Base-by-base conservation (phyloP, 345 rosid species). In the Mercurialis annua region DNA sequence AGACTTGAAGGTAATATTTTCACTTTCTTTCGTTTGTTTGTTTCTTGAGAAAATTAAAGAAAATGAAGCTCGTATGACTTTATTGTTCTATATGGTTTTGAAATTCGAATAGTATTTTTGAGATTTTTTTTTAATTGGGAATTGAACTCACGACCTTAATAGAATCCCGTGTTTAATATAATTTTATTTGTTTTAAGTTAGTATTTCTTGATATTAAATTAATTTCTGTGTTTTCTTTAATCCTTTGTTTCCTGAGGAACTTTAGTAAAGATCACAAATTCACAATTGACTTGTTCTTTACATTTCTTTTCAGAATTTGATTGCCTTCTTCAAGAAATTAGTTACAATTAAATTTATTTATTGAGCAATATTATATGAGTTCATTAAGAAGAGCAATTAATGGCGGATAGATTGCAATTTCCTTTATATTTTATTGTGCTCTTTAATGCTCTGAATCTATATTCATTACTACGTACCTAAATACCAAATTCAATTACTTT, bases 1-100 rank as follows among this genome's bases (percentile, higher is more conserved):
- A 31, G 98, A 94, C 44, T 80, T 94, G 73, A 86, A 85, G 93
- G 99, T 94, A 62, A 7, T 34, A n/a, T 38, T 34, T 55, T 29
- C n/a, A 15, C 29, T 44, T 46, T 29, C 4, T 7, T 21, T 15
- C 55, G 63, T 6, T 7, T 66, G 61, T 49, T 71, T 73, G 74
- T 52, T 72, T 75, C 65, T 29, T 23, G 59, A 46, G 70, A 68
- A 64, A 55, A 57, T 17, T 1, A 10, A 2, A 54, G 23, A 0
- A 51, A n/a, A 24, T 12, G 17, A 26, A 24, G 57, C 10, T 27
- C n/a, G n/a, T 40, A 10, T 40, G 9, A 20, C 5, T 48, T 48
- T 10, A 48, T 15, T 15, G 1, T 12, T 11, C 26, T 52, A 8
- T 15, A 23, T 33, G 33, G 17, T 21, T 24, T 52, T 8, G 4